Base-by-base conservation (phyloP, 352 stramenopile genomes). In the Detonula confervacea region DNA sequence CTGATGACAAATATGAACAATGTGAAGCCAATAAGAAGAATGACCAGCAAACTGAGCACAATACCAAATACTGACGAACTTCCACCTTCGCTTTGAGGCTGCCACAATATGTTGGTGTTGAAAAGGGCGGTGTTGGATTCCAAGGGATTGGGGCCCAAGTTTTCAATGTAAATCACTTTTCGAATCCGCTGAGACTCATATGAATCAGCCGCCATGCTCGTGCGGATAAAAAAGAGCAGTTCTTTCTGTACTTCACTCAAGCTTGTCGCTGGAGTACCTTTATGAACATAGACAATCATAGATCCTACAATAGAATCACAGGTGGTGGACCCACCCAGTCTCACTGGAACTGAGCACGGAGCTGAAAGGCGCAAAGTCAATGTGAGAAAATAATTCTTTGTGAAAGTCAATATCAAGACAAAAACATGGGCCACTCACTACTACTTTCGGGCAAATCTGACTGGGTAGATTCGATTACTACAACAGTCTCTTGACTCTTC, bases 231-330 rank as follows among this genome's bases (percentile, higher is more conserved):
- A 42, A 73, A 73, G 5, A 82, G 62, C 16, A 73, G 55, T 24
- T 77, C 74, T n/a, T 73, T 33, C 33, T 25, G 25, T 0, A 71
- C 12, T 25, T 62, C 22, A 9, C 35, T 37, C 37, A 70, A 22
- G 7, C 52, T 16, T 11, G 29, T 16, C 20, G 37, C 14, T 24
- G 51, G 24, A 39, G 66, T 74, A 27, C 30, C 42, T 47, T 24
- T 63, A 14, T 67, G 24, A 56, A 83, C 51, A 64, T 52, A 61
- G 24, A 47, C 30, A 37, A 55, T 83, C 25, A 83, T 12, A n/a
- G 59, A 70, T 25, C 74, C 74, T 57, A 77, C 60, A 30, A 77
- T 73, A 35, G 66, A 73, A 74, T 83, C 42, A 54, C 74, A 83
- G n/a, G 70, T 27, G 27, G 66, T 73, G 37, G 74, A 22, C 18